phyloP scores from a whole-genome alignment of 805 yeast species.

The Yamadazyma takamatsuzukensis region DNA sequence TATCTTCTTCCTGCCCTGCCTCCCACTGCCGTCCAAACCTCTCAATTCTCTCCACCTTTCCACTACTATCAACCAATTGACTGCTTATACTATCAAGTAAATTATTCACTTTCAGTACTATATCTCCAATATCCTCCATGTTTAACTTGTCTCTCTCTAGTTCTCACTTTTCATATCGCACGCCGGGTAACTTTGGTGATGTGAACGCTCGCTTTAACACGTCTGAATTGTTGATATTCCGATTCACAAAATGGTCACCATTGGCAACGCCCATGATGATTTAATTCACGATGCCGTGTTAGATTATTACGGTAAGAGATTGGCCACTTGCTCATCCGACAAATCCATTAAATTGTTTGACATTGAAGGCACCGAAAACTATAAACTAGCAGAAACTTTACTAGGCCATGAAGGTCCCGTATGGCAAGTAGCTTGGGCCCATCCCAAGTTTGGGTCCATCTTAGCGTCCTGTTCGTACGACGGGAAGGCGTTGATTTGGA shows the following conservation, averaged over 20 bases:
- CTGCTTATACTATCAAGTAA: conserved; percentile 4
- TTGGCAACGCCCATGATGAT: conserved; percentile 89
- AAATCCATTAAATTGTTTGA: conserved; percentile 93
- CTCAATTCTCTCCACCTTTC: conserved; percentile 16
- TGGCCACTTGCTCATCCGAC: conserved; percentile 96
- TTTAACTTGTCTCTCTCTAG: not conserved
- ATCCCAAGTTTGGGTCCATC: conserved; percentile 94
- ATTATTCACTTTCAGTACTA: conserved; percentile 7
- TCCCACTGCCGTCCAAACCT: conserved; percentile 16
- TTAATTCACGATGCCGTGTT: conserved; percentile 94
- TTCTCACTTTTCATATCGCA: no score
- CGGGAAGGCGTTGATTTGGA: conserved; percentile 93
- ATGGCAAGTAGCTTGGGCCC: conserved; percentile 99
- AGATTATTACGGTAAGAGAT: conserved; percentile 92
- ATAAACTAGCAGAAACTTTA: conserved; percentile 78
- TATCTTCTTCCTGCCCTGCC: conserved; percentile 11
- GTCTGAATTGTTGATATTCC: not conserved
- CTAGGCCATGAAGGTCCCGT: conserved; percentile 97
- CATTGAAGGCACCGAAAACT: conserved; percentile 75
- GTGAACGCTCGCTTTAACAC: not conserved
- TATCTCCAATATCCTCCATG: conserved; percentile 12
- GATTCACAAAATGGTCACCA: conserved; percentile 60
- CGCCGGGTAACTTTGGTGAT: no score
- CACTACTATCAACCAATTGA: conserved; percentile 10
- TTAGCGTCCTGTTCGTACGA: conserved; percentile 94